A percentile compares a stretch with the other conserved stretches of the same genome.
phyloP scores from a whole-genome alignment of 2,329 filamentous ascomycete species.

The Aspergillus brasiliensis region DNA sequence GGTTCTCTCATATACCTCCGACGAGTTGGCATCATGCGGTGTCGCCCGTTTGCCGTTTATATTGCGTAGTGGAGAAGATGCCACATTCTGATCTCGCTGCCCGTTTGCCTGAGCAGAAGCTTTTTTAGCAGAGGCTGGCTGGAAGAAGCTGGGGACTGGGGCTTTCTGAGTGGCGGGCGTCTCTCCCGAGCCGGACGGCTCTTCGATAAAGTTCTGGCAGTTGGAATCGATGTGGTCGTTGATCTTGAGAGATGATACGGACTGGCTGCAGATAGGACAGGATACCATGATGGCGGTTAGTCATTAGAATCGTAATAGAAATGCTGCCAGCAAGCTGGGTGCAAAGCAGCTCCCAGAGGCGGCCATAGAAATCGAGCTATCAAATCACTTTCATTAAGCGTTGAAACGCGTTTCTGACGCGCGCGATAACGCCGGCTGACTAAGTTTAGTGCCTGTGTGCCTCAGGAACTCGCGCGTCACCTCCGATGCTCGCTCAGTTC shows the following conservation, averaged over 20 bases:
- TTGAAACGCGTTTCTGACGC: neutral
- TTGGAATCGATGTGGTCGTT: slow-evolving; percentile 88
- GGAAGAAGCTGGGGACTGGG: slow-evolving; percentile 57
- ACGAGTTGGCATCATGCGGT: slow-evolving; percentile 25
- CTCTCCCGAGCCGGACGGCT: slow-evolving; percentile 48
- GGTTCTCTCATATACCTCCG: slow-evolving; percentile 26
- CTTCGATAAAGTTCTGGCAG: slow-evolving; percentile 68
- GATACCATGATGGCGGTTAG: slow-evolving; percentile 55
- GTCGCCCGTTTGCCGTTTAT: slow-evolving; percentile 37
- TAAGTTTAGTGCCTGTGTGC: neutral
- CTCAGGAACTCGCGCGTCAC: neutral
- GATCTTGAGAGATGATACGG: slow-evolving; percentile 60
- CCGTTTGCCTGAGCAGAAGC: slow-evolving; percentile 31
- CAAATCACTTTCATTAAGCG: neutral
- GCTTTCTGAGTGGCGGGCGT: slow-evolving; percentile 40
- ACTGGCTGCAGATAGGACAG: slow-evolving; percentile 79
- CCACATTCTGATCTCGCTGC: slow-evolving; percentile 25
- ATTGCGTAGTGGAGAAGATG: slow-evolving; percentile 30
- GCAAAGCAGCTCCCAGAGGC: slow-evolving; percentile 1
- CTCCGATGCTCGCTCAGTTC: neutral
- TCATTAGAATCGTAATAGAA: neutral
- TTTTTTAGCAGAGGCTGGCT: slow-evolving; percentile 52
- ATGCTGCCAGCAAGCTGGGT: slow-evolving; percentile 1
- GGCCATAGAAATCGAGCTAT: neutral
- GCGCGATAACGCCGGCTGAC: slow-evolving; percentile 6